These are phyloP conservation scores for Hemileia vastatrix DNA, from an alignment of 1,284 basidiomycete species.

Conservation along the genomic window DNA sequence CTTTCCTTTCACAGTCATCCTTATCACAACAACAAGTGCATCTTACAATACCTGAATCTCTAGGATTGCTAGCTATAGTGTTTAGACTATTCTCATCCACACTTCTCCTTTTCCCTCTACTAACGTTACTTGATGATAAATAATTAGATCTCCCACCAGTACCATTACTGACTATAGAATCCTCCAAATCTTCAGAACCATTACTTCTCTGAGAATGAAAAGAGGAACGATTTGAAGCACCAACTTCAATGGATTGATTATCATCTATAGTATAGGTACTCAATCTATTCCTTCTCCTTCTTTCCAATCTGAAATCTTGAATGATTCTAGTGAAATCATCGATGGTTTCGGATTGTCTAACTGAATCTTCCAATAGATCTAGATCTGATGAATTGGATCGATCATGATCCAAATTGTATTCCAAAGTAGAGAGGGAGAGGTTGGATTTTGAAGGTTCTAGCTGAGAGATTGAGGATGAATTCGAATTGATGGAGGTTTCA, in stretches of 20 bases:
- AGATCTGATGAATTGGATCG: background rate
- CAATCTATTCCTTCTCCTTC: slow-evolving; percentile 18
- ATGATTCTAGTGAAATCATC: slow-evolving; percentile 40
- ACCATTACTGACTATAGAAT: no score
- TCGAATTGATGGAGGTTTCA: background rate
- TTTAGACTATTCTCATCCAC: no score
- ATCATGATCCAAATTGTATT: background rate
- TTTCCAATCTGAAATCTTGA: slow-evolving; percentile 35
- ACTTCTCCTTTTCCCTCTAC: no score
- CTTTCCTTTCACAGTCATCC: slow-evolving; percentile 33
- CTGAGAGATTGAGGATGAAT: background rate
- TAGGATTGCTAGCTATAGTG: slow-evolving; percentile 1
- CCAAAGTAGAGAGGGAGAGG: background rate
- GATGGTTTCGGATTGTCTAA: slow-evolving; percentile 34
- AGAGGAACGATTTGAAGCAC: no score
- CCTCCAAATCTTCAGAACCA: no score
- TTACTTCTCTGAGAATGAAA: no score
- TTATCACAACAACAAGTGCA: slow-evolving; percentile 37
- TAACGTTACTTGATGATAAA: no score
- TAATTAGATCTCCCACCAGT: no score
- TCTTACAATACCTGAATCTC: slow-evolving; percentile 6
- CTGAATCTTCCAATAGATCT: slow-evolving; percentile 30
- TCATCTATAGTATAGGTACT: background rate
- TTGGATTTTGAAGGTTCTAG: background rate
- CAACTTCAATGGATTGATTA: no score